Conservation (phyloP, 768 basidiomycete genomes). For the Tubosaeta sp. region DNA sequence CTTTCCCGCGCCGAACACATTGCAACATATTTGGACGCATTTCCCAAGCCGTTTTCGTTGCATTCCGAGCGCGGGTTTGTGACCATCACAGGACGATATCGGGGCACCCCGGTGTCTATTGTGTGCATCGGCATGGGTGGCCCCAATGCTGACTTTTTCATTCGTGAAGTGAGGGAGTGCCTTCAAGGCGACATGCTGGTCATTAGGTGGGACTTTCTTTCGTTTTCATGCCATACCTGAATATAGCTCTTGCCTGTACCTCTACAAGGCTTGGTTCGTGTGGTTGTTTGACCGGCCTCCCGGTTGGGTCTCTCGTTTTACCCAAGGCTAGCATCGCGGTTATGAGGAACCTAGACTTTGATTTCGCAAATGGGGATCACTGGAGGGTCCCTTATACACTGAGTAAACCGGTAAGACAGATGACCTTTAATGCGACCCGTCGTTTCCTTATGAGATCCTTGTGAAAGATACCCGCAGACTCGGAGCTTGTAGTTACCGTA, state of each 20-base stretch:
- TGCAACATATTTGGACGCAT: conserved; percentile 56
- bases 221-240: neutral
- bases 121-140: conserved; percentile 82
- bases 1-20: conserved; percentile 61
- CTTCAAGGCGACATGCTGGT: conserved; percentile 57
- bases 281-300: conserved; percentile 62
- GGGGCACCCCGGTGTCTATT: conserved; percentile 60
- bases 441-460: neutral
- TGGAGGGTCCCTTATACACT: conserved; percentile 53
- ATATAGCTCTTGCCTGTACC: neutral
- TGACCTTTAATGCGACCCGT: neutral
- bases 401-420: conserved; percentile 53
- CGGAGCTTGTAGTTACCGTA: conserved; percentile 47
- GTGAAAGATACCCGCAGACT: conserved; percentile 56
- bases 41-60: conserved; percentile 55
- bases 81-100: conserved; percentile 66
- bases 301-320: conserved; percentile 73
- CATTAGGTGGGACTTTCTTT: conserved; percentile 35
- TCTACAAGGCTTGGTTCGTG: conserved; percentile 71
- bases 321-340: conserved; percentile 67
- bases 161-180: conserved; percentile 75
- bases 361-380: conserved; percentile 49
- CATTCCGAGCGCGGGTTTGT: conserved; percentile 73
- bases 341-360: conserved; percentile 71
- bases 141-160: conserved; percentile 82